phyloP scores from a whole-genome alignment of 2,329 filamentous ascomycete species.

The Alternaria panax region DNA sequence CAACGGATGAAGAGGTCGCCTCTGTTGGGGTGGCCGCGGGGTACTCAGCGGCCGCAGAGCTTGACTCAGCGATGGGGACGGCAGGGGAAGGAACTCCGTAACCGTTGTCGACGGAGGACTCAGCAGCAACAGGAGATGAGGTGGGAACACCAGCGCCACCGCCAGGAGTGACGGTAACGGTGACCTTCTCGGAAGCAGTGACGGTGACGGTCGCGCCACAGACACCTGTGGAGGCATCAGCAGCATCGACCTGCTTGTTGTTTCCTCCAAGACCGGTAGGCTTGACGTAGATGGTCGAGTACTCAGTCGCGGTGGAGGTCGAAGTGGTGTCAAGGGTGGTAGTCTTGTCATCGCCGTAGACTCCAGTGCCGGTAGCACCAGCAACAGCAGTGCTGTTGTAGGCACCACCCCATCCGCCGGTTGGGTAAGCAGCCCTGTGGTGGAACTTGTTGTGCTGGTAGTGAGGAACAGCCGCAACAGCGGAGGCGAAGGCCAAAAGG shows the following conservation, averaged over 20 bases:
- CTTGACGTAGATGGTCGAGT: slow-evolving; percentile 32
- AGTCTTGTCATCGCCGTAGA: slow-evolving; percentile 28
- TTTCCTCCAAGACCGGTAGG: slow-evolving; percentile 23
- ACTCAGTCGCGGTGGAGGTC: slow-evolving; percentile 39
- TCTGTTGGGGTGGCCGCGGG: slow-evolving; percentile 9
- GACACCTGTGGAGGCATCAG: slow-evolving; percentile 26
- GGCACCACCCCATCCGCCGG: slow-evolving; percentile 39
- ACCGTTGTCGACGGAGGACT: slow-evolving; percentile 14
- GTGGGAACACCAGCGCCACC: slow-evolving; percentile 24
- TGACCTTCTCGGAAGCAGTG: slow-evolving; percentile 52
- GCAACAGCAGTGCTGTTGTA: slow-evolving; percentile 36
- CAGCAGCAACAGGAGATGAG: slow-evolving; percentile 20
- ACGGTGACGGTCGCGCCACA: slow-evolving; percentile 47
- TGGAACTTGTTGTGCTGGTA: slow-evolving; percentile 40
- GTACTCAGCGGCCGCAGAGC: slow-evolving; percentile 15
- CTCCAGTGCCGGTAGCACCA: slow-evolving; percentile 32
- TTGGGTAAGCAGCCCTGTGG: slow-evolving; percentile 39
- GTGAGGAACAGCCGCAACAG: slow-evolving; percentile 51
- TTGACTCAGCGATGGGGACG: slow-evolving; percentile 14
- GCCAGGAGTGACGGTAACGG: slow-evolving; percentile 50
- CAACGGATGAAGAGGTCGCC: neutral
- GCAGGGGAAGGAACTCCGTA: slow-evolving; percentile 22
- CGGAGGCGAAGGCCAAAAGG: slow-evolving; percentile 53
- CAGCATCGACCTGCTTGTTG: slow-evolving; percentile 25
- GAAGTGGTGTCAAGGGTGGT: slow-evolving; percentile 35